Evolutionary conservation across 1,284 basidiomycete genomes (phyloP), one percentile per base, ranked within the genome.

Genomic region (Tetrapyrgos nigripes): DNA sequence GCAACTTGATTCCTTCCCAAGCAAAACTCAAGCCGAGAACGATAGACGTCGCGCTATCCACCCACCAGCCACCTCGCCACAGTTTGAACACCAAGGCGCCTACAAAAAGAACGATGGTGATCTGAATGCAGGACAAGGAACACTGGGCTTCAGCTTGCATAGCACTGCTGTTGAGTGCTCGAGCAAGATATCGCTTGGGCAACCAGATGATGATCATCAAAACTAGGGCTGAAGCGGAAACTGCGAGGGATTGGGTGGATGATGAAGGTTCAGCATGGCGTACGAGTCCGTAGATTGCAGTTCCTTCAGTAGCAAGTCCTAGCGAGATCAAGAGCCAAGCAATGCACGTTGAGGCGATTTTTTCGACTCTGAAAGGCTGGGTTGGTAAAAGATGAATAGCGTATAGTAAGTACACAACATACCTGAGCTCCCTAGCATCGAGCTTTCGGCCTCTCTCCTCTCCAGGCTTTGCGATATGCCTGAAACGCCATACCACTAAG

Each of bases 41-140:
- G 23, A 82, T 69, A 1, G 77, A 71, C 2, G 81, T 80, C 13
- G 74, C 73, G 8, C 73, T 64, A 57, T 82, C 80, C 4, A 81
- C 68, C 80, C 81, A 82, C 81, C 80, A 82, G 0, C 80, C 80
- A 13, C 75, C 74, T 0, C 62, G 55, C 79, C 80, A 79, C 2
- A 76, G 61, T 10, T 72, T 66, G 50, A 68, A 79, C 17, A 78
- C 40, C 35, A 60, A 23, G 17, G 54, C 45, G 1, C 72, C 72
- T 9, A 64, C 47, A 51, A 72, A 72, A 11, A 72, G 65, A 3
- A 73, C 71, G 45, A 63, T 54, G 3, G 70, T 72, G 21, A 73
- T 63, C 50, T 72, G 70, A 35, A 73, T 69, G 57, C 72, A 72
- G 26, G 63, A 66, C 9, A 76, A 66, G 1, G 74, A 73, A 52